Evolutionary conservation across 2,329 filamentous ascomycete species (phyloP), one percentile per base, ranked within the genome.

Genomic region (Chaetomiaceae sp.): DNA sequence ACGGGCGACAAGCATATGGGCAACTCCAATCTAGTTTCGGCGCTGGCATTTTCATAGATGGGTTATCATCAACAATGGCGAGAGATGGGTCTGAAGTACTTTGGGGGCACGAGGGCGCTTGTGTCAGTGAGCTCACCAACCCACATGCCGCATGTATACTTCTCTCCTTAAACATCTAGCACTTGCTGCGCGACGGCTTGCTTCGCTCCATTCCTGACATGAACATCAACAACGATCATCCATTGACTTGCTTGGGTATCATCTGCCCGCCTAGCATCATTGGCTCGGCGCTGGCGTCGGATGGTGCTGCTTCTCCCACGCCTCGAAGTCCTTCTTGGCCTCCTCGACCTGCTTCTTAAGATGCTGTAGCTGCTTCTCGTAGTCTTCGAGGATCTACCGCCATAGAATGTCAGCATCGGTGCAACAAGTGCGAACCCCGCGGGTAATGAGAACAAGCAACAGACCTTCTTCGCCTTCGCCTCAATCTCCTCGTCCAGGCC

Each of bases 281-380:
- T 37, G 30, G 9, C 42, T 15, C 33, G 61, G 61, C 48, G 66
- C 67, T 14, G 66, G 58, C 19, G 62, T 56, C 11, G 68, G 65
- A 52, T 67, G 67, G 43, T 70, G 68, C 51, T 72, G 73, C 59
- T 70, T 72, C 54, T 78, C 72, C 75, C 76, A 80, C 20, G 72
- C 68, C 11, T 72, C 68, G 49, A 74, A 79, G 50, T 80, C 78
- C 34, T 73, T 70, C 56, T 76, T 76, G 54, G 82, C 71, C 41
- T 77, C 73, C 60, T 84, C 82, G 12, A 83, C 71, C 62, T 88
- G 83, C 62, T 82, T 83, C 65, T 82, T 85, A 52, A 94, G 71
- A 62, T 90, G 84, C 60, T 78, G 73, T 27, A 93, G 72, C 68
- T 91, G 86, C 62, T 83, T 86, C 63, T 90, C 84, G 63, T 90